Evolutionary conservation across 108 stramenopile genomes (phyloP), one percentile per base, ranked within the genome.

Genomic region (Nitzschia palea): DNA sequence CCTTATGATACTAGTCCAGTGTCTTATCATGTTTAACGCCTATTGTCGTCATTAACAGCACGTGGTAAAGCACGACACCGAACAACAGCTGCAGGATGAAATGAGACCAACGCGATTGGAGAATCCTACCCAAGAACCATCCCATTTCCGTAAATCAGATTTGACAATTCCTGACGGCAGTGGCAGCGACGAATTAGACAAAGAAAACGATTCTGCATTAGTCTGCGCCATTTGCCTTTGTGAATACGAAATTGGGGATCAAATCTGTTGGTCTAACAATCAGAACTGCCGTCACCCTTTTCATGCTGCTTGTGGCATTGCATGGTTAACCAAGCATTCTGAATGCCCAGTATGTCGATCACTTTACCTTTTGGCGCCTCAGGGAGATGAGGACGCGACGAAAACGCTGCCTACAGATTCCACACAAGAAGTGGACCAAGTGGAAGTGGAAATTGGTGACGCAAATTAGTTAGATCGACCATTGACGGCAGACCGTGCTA

Each of bases 291-390:
- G 15, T 20, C 81, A 82, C 57, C 47, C 29, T 23, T 82, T 74
- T 65, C 82, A 83, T 60, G 27, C 51, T 3, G 62, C 63, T n/a
- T 83, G 82, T 34, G 60, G 74, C 8, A 15, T 59, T 5, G 74
- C 76, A 4, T 83, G 82, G 82, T 48, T 83, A 3, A 5, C 55
- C 20, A 62, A 73, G 42, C 65, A 74, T 15, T 31, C 62, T 12
- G 45, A 71, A 28, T 83, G 82, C 52, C 82, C 82, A n/a, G 53
- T 53, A 48, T 83, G 82, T 52, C 77, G 81, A 51, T 26, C 47
- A 37, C 55, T 74, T 14, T 62, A 45, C 23, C 44, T 62, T 14
- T 43, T 35, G 4, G 44, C 44, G 4, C 28, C 42, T 45, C 8
- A n/a, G 18, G 50, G 5, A 6, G 50, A 51, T 22, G n/a, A n/a